Percentiles rank a stretch among this genome's conserved stretches.
Evolutionary conservation across 2,329 filamentous ascomycete genomes (phyloP).

Genomic region (Fusarium sp.): DNA sequence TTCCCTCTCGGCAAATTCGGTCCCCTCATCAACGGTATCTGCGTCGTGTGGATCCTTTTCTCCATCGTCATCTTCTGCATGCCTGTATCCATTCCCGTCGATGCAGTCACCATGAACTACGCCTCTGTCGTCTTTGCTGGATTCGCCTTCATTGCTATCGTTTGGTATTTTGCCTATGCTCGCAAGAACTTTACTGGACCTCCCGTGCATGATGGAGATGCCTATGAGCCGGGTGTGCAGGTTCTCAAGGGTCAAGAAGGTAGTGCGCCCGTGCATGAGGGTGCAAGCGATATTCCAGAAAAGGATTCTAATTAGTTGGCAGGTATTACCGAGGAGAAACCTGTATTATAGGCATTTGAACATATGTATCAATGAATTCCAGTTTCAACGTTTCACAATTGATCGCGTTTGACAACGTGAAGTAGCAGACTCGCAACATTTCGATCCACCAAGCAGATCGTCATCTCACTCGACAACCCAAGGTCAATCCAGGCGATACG

Average conservation of each 20-base stretch:
- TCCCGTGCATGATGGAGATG: constrained; percentile 21
- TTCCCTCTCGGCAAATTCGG: constrained; percentile 78
- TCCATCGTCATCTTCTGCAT: constrained; percentile 81
- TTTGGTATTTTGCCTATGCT: constrained; percentile 73
- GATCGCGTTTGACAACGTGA: neutral
- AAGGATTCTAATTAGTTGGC: constrained; percentile 30
- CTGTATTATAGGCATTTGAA: constrained; percentile 12
- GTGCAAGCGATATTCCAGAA: constrained; percentile 18
- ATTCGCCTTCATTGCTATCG: constrained; percentile 68
- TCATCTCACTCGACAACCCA: neutral
- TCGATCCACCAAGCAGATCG: neutral
- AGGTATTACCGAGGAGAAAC: constrained; percentile 10
- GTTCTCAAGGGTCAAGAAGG: constrained; percentile 31
- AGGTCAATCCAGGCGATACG: neutral
- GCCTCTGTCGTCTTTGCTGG: constrained; percentile 73
- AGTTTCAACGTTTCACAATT: neutral
- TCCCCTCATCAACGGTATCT: constrained; percentile 73
- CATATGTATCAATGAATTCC: constrained; percentile 23
- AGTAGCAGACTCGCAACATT: neutral
- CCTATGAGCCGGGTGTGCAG: constrained; percentile 33
- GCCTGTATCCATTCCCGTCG: constrained; percentile 71
- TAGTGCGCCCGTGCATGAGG: constrained; percentile 10
- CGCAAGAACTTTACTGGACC: constrained; percentile 73
- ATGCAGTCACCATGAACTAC: constrained; percentile 71
- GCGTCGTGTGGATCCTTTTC: constrained; percentile 76